A percentile compares a stretch with the other conserved stretches of the same genome.
Evolutionary conservation across 192 early-diverging fungal genomes (phyloP).

Genomic region (Mortierella hygrophila): DNA sequence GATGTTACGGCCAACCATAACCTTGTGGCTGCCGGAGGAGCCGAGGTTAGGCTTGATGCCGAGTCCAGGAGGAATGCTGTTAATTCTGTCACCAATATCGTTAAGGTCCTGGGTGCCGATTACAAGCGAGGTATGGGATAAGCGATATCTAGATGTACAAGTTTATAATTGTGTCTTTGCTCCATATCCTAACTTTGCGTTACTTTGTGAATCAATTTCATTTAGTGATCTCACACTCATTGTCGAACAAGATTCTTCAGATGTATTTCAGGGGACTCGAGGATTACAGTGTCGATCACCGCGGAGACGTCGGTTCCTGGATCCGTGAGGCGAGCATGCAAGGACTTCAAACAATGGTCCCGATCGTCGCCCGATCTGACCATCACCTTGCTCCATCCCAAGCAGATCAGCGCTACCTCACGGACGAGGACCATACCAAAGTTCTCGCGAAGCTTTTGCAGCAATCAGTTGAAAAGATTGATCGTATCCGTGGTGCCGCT

Average conservation of each 20-base stretch:
- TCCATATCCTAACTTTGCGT: not conserved
- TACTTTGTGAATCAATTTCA: not conserved
- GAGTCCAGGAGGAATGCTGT: constrained; percentile 79
- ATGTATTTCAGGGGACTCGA: constrained; percentile 75
- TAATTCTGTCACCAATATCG: constrained; percentile 64
- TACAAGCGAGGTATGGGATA: constrained; percentile 54
- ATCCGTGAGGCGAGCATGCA: constrained; percentile 81
- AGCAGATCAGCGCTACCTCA: constrained; percentile 45
- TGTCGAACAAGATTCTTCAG: constrained; percentile 61
- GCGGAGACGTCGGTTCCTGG: constrained; percentile 98
- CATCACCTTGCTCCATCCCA: constrained; percentile 4
- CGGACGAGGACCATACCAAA: constrained; percentile 46
- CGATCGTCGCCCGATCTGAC: constrained; percentile 54
- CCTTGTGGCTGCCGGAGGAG: not conserved
- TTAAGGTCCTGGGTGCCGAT: constrained; percentile 49
- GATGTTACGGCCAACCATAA: constrained; percentile 18
- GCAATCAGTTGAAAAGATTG: constrained; percentile 94
- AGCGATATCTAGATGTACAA: constrained; percentile 14
- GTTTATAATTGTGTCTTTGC: not conserved
- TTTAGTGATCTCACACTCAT: constrained; percentile 50
- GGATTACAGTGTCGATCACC: constrained; percentile 90
- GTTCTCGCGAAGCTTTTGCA: constrained; percentile 69
- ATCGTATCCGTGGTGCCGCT: constrained; percentile 82
- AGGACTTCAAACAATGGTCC: constrained; percentile 64
- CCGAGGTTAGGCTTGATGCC: constrained; percentile 65